Evolutionary conservation across 805 yeast genomes (phyloP).

Genomic region (Sugiyamaella marilandica): DNA sequence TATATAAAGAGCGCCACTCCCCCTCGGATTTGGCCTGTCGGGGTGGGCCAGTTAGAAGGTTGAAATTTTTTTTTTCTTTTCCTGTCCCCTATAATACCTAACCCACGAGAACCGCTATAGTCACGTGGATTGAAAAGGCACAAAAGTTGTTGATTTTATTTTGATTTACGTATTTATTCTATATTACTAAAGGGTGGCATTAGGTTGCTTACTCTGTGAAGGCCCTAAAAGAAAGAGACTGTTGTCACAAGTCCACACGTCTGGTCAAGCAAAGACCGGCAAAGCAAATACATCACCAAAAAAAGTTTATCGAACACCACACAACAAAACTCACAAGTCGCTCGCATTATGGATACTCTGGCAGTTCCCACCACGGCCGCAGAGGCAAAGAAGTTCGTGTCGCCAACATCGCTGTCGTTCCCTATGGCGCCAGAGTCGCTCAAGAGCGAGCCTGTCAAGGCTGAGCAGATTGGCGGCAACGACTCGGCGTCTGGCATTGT

Average conservation of each 20-base stretch:
- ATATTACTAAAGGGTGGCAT: conserved; percentile 23
- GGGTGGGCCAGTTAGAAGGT: conserved; percentile 1
- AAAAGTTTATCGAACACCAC: not conserved
- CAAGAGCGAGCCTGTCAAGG: conserved; percentile 21
- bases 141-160: not conserved
- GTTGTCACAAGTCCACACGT: not conserved
- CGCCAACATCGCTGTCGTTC: conserved; percentile 57
- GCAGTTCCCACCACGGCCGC: conserved; percentile 75
- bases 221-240: conserved; percentile 15
- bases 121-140: not conserved
- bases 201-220: conserved; percentile 21
- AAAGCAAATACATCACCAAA: not conserved
- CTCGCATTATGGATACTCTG: conserved; percentile 58
- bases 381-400: conserved; percentile 67
- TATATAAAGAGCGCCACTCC: not conserved
- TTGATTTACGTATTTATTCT: conserved; percentile 4
- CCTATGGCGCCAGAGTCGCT: conserved; percentile 48
- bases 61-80: not conserved
- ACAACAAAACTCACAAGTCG: not conserved
- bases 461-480: conserved; percentile 40
- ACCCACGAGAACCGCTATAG: not conserved
- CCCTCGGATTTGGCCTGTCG: conserved; percentile 3
- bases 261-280: not conserved
- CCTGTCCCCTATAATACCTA: not conserved
- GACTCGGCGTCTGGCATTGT: conserved; percentile 91